Evolutionary conservation across 768 basidiomycete genomes (phyloP), one percentile per base, ranked within the genome.

Genomic region (Rhodosporidiobolus sp.): DNA sequence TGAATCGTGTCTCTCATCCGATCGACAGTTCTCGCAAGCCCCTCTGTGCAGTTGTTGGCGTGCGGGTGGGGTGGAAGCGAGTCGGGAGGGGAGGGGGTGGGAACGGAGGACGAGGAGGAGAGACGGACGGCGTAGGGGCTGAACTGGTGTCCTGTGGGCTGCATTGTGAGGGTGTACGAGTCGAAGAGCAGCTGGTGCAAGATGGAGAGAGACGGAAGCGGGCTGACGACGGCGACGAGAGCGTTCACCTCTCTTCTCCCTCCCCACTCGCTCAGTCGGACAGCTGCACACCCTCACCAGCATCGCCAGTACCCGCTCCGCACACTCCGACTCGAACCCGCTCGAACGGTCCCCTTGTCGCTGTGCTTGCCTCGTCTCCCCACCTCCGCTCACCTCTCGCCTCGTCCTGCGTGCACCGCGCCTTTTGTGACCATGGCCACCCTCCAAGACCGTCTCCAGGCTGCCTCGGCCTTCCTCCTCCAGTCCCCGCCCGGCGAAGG

Each of bases 401-500:
- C 58, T 10, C 9, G 19, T 22, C 45, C 59, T 4, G 28, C 19
- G 10, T 22, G 4, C 45, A 28, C 26, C 45, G 38, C 60, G 14
- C n/a, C n/a, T n/a, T n/a, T n/a, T n/a, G n/a, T n/a, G n/a, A 10
- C 26, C 28, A 58, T 57, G 50, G 38, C 69, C 2, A 59, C 43
- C 30, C 58, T 65, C 50, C 3, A 59, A 35, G 62, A 55, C 7
- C 57, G 72, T 26, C 45, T 71, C 45, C 34, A 26, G 3, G 64
- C 64, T 12, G 72, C 72, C 1, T 57, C 59, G 0, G 19, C 43
- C 22, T 69, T 73, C 64, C 64, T 73, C 46, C 45, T 73, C 9
- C 72, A 73, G 50, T 65, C 63, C 22, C 72, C 72, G 1, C 72
- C 72, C 26, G 72, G 72, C 26, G 67, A 73, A 59, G 63, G 67